Evolutionary conservation across 805 yeast genomes (phyloP).

Genomic region (Teunomyces gatunensis): DNA sequence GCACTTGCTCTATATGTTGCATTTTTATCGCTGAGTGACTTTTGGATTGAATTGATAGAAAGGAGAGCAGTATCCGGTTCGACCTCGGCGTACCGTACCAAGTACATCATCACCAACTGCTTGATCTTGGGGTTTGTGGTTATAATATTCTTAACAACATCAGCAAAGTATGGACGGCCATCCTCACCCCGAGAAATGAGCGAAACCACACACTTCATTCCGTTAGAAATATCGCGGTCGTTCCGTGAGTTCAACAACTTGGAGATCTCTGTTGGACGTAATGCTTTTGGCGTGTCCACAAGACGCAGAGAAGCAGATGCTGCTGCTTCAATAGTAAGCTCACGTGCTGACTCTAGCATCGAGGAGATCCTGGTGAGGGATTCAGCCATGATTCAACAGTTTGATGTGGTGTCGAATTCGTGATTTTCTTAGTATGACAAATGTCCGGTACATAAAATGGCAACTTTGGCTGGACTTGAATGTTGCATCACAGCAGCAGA

Average conservation of each 20-base stretch:
- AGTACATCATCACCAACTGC: constrained; percentile 71
- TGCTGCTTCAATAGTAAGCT: constrained; percentile 78
- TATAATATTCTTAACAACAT: constrained; percentile 84
- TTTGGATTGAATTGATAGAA: constrained; percentile 89
- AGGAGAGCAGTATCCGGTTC: constrained; percentile 89
- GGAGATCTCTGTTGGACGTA: constrained; percentile 64
- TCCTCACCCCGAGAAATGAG: constrained; percentile 40
- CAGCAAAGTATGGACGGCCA: constrained; percentile 61
- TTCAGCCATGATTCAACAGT: constrained; percentile 31
- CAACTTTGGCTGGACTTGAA: not conserved
- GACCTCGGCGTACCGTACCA: constrained; percentile 71
- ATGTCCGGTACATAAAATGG: too few relatives aligned
- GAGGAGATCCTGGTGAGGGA: constrained; percentile 63
- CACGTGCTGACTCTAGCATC: constrained; percentile 76
- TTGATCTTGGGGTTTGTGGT: constrained; percentile 60
- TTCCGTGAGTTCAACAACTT: constrained; percentile 64
- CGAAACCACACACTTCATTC: constrained; percentile 43
- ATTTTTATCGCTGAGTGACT: constrained; percentile 66
- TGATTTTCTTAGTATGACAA: not conserved
- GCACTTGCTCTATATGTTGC: constrained; percentile 71
- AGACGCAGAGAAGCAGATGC: constrained; percentile 68
- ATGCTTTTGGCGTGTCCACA: constrained; percentile 58
- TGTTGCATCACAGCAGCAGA: not conserved
- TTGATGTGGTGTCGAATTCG: not conserved
- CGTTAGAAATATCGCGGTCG: constrained; percentile 49